These are phyloP conservation scores for Teratosphaeria zuluensis DNA, from an alignment of 2,329 filamentous ascomycete genomes.

Conservation along the genomic window DNA sequence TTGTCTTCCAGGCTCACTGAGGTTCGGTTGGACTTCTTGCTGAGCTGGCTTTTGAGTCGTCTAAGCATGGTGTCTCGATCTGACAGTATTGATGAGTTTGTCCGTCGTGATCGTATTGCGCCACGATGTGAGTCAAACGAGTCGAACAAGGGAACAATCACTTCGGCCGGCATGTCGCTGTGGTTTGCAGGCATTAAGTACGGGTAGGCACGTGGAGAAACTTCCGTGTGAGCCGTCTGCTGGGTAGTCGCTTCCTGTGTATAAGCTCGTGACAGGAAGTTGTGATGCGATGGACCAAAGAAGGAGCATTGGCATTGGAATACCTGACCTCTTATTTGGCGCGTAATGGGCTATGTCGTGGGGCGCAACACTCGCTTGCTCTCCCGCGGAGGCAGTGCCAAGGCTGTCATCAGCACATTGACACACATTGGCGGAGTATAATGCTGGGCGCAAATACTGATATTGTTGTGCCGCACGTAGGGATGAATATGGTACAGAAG, in stretches of 20 bases:
- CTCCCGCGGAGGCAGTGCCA: background rate
- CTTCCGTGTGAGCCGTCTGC: background rate
- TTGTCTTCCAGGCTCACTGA: conserved; percentile 3
- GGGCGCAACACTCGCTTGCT: background rate
- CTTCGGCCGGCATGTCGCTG: background rate
- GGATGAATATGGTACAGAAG: background rate
- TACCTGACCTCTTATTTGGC: background rate
- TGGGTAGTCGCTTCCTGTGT: background rate
- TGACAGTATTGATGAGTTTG: conserved; percentile 10
- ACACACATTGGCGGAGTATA: background rate
- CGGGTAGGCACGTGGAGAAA: background rate
- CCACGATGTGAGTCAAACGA: background rate
- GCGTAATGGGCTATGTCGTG: background rate
- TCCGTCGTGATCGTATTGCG: background rate
- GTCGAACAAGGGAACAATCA: background rate
- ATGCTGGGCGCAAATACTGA: background rate
- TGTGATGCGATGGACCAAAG: background rate
- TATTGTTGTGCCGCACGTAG: background rate
- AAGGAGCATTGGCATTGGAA: background rate
- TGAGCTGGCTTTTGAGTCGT: conserved; percentile 14
- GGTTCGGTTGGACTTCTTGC: conserved; percentile 6
- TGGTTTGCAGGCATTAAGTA: background rate
- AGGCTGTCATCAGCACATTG: background rate
- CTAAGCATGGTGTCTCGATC: conserved; percentile 4
- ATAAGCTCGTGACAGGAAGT: background rate